Base-by-base conservation (phyloP, 225 moss, liverwort and hornwort species). In the Physcomitrellopsis africana region DNA sequence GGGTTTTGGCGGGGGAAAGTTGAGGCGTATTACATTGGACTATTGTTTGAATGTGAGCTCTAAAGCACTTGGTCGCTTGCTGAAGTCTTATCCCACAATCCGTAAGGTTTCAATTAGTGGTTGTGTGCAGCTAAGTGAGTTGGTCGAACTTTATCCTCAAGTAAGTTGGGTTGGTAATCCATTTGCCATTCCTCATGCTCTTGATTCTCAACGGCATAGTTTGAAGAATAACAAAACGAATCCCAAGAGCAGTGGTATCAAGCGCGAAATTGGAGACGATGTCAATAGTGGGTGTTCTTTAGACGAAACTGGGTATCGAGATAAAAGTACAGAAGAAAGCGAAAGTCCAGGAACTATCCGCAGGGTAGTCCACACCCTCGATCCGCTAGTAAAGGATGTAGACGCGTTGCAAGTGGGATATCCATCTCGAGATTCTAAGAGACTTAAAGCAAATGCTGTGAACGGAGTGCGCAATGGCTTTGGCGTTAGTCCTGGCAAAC, bases 1-100 rank as follows among this genome's bases (percentile, higher is more conserved):
- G 96, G 92, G 87, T 67, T 90, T 85, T 72, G 93, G 93, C 76
- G 89, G 83, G 68, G 89, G 92, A 68, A 89, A 91, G 66, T 81
- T 97, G 59, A 90, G 77, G 51, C 84, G 82, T 27, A 57, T 95
- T 49, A 87, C 83, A 22, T 64, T 97, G 67, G 86, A 87, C 74
- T 82, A 87, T 37, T 95, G 93, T 79, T 69, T 75, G 68, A 84
- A 84, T 68, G 90, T 95, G 81, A 99, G 85, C 64, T 86, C 87
- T 2, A 80, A 90, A 70, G 81, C 89, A 47, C 76, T 94, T 57
- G 92, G 81, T 69, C 83, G 86, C 41, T 79, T 99, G 77, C 79
- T 99, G 72, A 87, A 79, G 68, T 77, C 84, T 12, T 95, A 86
- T 78, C 88, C 95, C 24, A 84, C 99, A 49, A 90, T 99, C 72